Conservation (phyloP, 2,329 filamentous ascomycete species). For the Talaromyces sp. region DNA sequence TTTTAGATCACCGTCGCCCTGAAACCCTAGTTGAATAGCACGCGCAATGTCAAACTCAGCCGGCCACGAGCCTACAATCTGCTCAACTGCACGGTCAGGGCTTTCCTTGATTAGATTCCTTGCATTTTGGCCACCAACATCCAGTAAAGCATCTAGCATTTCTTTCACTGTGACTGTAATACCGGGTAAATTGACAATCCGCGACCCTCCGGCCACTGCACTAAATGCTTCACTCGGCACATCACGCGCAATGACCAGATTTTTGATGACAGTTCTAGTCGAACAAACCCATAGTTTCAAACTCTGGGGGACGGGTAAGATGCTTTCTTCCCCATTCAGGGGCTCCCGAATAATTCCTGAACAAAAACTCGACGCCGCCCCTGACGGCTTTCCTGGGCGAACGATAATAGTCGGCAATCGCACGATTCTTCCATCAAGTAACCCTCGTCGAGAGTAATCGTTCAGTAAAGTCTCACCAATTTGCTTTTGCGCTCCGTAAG, state of each 20-base stretch:
- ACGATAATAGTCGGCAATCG: conserved; percentile 3
- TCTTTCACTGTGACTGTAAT: conserved; percentile 2
- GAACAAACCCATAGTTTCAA: conserved; percentile 4
- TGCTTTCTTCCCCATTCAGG: conserved; percentile 2
- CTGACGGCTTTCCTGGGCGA: not conserved
- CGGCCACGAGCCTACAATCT: conserved; percentile 1
- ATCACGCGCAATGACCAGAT: conserved; percentile 1
- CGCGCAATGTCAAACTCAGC: conserved; percentile 5
- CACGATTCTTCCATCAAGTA: conserved; percentile 3
- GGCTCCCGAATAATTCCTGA: conserved; percentile 4
- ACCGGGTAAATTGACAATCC: conserved; percentile 6
- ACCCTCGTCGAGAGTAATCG: not conserved
- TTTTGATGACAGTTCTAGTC: conserved; percentile 2
- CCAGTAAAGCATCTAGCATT: not conserved
- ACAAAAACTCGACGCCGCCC: conserved; percentile 3
- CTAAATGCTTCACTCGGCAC: conserved; percentile 1
- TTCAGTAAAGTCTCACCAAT: conserved; percentile 2
- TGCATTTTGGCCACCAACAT: not conserved
- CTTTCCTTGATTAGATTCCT: not conserved
- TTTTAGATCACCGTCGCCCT: not conserved
- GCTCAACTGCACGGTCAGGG: not conserved
- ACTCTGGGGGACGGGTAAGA: not conserved
- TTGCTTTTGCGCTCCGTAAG: conserved; percentile 1
- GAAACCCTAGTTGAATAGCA: conserved; percentile 1
- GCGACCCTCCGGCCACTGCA: not conserved